Conservation (phyloP, 805 yeast species). For the Saturnispora quitensis region DNA sequence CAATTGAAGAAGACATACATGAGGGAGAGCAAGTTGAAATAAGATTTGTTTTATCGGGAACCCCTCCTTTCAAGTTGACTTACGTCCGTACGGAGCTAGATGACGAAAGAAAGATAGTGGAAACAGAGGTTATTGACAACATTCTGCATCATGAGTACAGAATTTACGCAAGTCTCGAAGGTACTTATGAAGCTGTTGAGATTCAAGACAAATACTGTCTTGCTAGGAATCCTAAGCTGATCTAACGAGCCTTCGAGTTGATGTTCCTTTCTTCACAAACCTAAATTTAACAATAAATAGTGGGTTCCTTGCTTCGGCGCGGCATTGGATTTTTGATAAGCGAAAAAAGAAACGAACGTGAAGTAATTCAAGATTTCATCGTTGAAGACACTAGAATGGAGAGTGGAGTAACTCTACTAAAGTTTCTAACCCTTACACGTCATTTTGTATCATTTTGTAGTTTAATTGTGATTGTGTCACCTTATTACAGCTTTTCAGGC, state of each 20-base stretch:
- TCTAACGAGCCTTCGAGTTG: background rate
- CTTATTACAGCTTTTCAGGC: background rate
- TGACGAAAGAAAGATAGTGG: constrained; percentile 32
- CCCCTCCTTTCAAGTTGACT: constrained; percentile 83
- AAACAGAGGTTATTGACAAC: constrained; percentile 54
- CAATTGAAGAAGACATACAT: constrained; percentile 71
- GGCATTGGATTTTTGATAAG: background rate
- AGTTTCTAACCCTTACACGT: background rate
- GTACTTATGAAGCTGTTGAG: constrained; percentile 87
- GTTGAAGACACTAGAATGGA: background rate
- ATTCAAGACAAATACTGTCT: constrained; percentile 78
- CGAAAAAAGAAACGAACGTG: background rate
- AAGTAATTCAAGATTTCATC: background rate
- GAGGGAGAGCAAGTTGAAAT: constrained; percentile 94
- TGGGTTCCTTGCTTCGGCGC: background rate
- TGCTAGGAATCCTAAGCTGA: constrained; percentile 25
- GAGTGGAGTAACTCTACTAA: background rate
- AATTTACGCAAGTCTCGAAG: constrained; percentile 75
- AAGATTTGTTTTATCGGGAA: constrained; percentile 71
- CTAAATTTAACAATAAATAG: background rate
- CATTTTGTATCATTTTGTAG: background rate
- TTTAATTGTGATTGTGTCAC: too few species aligned
- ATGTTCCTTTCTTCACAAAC: background rate
- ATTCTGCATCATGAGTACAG: constrained; percentile 62
- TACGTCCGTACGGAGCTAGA: constrained; percentile 56